These are phyloP conservation scores for Hyparrhenia diplandra DNA, from an alignment of 176 grass and related monocot genomes.

Conservation along the genomic window DNA sequence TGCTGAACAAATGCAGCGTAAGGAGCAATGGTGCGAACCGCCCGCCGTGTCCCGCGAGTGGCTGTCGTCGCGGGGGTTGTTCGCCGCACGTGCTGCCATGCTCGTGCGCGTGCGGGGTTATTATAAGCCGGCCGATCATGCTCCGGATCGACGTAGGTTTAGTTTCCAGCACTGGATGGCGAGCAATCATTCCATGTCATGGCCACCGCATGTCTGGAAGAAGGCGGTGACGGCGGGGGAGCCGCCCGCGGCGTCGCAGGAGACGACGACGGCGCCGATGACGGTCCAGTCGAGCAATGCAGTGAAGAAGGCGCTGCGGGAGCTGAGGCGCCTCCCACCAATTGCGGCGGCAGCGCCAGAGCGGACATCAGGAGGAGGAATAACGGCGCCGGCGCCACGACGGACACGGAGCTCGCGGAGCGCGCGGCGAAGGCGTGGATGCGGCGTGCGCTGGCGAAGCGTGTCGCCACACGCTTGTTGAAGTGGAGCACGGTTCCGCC, in stretches of 20 bases:
- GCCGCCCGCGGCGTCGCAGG: too few species aligned
- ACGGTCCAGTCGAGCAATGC: too few species aligned
- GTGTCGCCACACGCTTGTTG: conserved; percentile 6
- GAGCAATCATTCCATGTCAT: background rate
- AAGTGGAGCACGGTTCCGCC: background rate
- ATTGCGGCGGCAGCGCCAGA: too few species aligned
- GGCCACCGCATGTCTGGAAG: too few species aligned
- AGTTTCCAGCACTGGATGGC: background rate
- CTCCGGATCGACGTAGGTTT: background rate
- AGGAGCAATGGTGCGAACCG: background rate
- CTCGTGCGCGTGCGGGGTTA: too few species aligned
- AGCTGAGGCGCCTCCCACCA: background rate
- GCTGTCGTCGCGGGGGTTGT: background rate
- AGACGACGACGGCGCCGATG: background rate
- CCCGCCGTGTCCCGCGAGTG: background rate
- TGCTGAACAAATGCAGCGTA: background rate
- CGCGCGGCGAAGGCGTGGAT: background rate
- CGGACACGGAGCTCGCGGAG: background rate
- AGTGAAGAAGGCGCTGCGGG: background rate
- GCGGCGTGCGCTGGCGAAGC: conserved; percentile 16
- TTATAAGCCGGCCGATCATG: background rate
- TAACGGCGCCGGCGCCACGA: background rate
- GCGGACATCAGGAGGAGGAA: too few species aligned
- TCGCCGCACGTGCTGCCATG: background rate
- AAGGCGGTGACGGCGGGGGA: too few species aligned